Base-by-base conservation (phyloP, 148 eudicot genomes). In the Rhododendron mucronatum region DNA sequence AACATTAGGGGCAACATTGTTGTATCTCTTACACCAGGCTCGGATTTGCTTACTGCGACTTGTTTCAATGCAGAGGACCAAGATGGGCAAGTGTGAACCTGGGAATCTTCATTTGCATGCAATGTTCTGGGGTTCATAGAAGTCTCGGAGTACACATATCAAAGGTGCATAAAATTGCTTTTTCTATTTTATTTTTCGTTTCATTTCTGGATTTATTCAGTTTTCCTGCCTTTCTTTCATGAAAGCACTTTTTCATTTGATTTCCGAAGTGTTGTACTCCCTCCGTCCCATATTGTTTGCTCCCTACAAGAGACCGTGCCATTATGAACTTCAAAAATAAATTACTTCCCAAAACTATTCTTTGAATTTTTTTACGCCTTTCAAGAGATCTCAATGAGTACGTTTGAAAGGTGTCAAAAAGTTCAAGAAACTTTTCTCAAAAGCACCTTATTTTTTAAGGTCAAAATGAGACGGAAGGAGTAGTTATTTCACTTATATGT, bases 11-110 rank as follows among this genome's bases (percentile, higher is more conserved):
- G n/a, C 33, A 21, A 33, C 35, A 51, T 11, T 11, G 26, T 71
- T 71, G 57, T 69, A 69, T 83, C 26, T 71, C 79, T 83, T 48
- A 28, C n/a, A 83, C 37, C 14, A 50, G 9, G 59, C 15, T 85
- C 30, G 65, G 86, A 44, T 84, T 87, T 16, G 84, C 57, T 39
- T 63, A 48, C 37, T 53, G 13, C 28, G 61, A 55, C 61, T 28
- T 57, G 86, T 69, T 84, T 83, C 50, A 69, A 63, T 90, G 88
- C 95, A 96, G 99, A 87, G 99, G 97, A 91, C 99, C 99, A 45
- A 91, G 99, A 93, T 96, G 99, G 99, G 98, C 99, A 61, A 96
- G 99, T 91, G 99, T 96, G 83, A 96, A 96, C 90, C 90, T 96
- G 84, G 99, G 99, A 80, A 94, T 96, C 89, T 96, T 96, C 83